phyloP scores from a whole-genome alignment of 805 yeast species.

The Cyberlindnera xylosilytica region DNA sequence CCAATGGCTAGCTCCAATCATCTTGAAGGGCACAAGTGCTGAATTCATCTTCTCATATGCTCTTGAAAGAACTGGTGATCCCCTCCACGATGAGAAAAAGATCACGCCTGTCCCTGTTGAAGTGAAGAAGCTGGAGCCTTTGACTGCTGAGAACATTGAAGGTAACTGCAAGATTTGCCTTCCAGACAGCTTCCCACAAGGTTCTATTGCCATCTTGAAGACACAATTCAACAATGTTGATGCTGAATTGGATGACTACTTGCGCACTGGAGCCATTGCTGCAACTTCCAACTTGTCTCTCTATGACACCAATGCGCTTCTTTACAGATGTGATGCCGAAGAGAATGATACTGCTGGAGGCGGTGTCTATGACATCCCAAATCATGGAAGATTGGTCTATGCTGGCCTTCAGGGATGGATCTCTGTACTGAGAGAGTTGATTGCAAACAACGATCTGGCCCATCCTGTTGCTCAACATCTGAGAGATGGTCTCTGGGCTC shows the following conservation, averaged over 20 bases:
- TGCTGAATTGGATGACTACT: conserved; percentile 56
- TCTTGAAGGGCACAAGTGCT: conserved; percentile 58
- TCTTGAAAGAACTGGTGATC: conserved; percentile 51
- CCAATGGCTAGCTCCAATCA: conserved; percentile 57
- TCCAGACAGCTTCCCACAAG: conserved; percentile 74
- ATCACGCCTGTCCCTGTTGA: conserved; percentile 67
- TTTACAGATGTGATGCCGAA: conserved; percentile 81
- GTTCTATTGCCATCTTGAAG: conserved; percentile 81
- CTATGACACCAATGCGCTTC: conserved; percentile 67
- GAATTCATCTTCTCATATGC: conserved; percentile 56
- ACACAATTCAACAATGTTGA: conserved; percentile 70
- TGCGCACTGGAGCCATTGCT: conserved; percentile 72
- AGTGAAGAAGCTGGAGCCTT: conserved; percentile 49
- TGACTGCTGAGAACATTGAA: conserved; percentile 43
- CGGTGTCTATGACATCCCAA: conserved; percentile 76
- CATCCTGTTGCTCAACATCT: conserved; percentile 82
- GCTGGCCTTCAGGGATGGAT: conserved; percentile 96
- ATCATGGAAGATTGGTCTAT: conserved; percentile 68
- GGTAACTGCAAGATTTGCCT: conserved; percentile 51
- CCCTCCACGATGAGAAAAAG: conserved; percentile 34
- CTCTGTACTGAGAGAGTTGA: conserved; percentile 58
- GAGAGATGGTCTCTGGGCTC: conserved; percentile 85
- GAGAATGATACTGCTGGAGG: conserved; percentile 81
- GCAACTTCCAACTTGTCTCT: conserved; percentile 62
- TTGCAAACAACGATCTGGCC: conserved; percentile 70